phyloP scores from a whole-genome alignment of 805 yeast species.

The Candida chilensis region DNA sequence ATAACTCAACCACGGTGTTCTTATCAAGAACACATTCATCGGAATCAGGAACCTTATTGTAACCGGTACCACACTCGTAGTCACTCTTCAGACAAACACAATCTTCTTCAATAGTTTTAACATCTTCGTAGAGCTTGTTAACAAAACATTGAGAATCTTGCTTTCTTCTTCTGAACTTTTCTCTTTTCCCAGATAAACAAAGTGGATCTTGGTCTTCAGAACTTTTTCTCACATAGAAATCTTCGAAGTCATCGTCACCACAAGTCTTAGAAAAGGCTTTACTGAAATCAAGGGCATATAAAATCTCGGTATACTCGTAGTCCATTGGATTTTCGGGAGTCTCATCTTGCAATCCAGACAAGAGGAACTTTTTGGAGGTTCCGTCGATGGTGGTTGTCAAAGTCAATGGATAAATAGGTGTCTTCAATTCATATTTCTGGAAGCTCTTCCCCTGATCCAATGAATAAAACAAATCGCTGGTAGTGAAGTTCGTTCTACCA shows the following conservation, averaged over 20 bases:
- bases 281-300: constrained; percentile 45
- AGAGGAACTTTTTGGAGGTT: constrained; percentile 47
- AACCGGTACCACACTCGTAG: constrained; percentile 61
- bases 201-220: constrained; percentile 18
- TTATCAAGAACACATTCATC: constrained; percentile 35
- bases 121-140: constrained; percentile 33
- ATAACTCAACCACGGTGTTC: constrained; percentile 12
- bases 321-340: constrained; percentile 5
- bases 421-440: constrained; percentile 39
- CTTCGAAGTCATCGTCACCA: constrained; percentile 50
- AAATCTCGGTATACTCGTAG: constrained; percentile 7
- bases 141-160: constrained; percentile 57
- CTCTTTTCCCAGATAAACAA: constrained; percentile 66
- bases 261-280: constrained; percentile 46
- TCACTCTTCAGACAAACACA: constrained; percentile 63
- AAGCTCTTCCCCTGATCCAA: constrained; percentile 70
- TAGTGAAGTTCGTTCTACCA: constrained; percentile 15
- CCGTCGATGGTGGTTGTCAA: constrained; percentile 63
- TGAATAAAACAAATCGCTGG: constrained; percentile 37
- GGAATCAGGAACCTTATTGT: constrained; percentile 12
- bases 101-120: constrained; percentile 36
- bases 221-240: constrained; percentile 43
- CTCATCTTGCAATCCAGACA: constrained; percentile 28
- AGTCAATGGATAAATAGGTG: constrained; percentile 25
- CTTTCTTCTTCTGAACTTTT: constrained; percentile 56